Percentiles rank a stretch among this genome's conserved stretches.
Conservation (phyloP, 1,139 yeast species). For the Magnusiomyces fungicola region DNA sequence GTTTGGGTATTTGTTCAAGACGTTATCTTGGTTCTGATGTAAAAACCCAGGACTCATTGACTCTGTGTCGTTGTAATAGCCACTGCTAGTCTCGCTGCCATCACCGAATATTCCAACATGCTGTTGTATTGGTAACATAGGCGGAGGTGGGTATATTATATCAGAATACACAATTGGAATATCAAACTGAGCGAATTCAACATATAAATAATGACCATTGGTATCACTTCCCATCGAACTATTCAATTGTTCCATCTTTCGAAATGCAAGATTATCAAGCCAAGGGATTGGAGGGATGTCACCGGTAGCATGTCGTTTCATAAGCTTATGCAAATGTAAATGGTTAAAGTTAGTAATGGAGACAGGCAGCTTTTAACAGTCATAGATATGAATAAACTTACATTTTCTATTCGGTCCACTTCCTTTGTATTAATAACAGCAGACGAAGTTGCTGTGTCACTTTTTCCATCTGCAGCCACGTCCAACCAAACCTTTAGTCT, state of each 20-base stretch:
- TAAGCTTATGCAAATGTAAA: no score
- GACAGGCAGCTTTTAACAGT: not conserved
- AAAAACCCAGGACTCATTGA: not conserved
- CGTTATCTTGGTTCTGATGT: not conserved
- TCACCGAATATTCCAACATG: slow-evolving; percentile 10
- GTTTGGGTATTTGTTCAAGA: slow-evolving; percentile 5
- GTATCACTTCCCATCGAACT: slow-evolving; percentile 20
- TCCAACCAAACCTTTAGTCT: slow-evolving; percentile 39
- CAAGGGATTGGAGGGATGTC: slow-evolving; percentile 58
- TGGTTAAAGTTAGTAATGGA: slow-evolving; percentile 4
- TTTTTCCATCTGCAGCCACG: slow-evolving; percentile 31
- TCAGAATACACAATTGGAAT: slow-evolving; percentile 78
- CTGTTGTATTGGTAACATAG: slow-evolving; percentile 20
- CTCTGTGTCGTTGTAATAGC: slow-evolving; percentile 4
- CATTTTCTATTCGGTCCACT: slow-evolving; percentile 41
- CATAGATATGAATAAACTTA: no score
- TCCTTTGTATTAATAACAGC: slow-evolving; percentile 25
- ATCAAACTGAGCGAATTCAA: slow-evolving; percentile 73
- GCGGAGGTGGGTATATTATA: slow-evolving; percentile 35
- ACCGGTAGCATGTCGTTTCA: slow-evolving; percentile 63
- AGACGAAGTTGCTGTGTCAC: slow-evolving; percentile 27
- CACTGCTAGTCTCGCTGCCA: slow-evolving; percentile 4
- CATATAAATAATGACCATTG: slow-evolving; percentile 42
- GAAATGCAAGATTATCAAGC: slow-evolving; percentile 65
- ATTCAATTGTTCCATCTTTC: slow-evolving; percentile 46